Evolutionary conservation across 768 basidiomycete species (phyloP), one percentile per base, ranked within the genome.

Genomic region (Leucocoprinus sp.): DNA sequence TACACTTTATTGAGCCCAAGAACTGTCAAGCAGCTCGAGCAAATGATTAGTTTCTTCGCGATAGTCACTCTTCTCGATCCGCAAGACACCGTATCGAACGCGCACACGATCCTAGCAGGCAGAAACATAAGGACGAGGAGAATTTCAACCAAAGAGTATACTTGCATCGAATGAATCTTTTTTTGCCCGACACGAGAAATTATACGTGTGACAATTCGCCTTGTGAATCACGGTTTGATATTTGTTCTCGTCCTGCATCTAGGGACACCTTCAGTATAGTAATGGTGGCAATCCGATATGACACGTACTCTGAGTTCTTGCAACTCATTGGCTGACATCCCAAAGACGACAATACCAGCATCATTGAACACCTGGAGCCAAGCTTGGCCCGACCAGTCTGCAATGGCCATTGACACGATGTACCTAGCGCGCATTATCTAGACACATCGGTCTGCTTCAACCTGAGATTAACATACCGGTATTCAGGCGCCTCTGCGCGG

Each of bases 361-460:
- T 98, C 95, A 59, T 99, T 95, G 72, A 99, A 99, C 3, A 87
- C 91, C 51, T 89, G 88, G 36, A 97, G 67, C 95, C 95, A 98
- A 14, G 80, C 75, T 61, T 93, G 89, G 17, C 80, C 82, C 14
- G 90, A 87, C 66, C 82, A 77, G 61, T 99, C 96, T n/a, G 89
- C 77, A 2, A 91, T 82, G 37, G 87, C 88, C 68, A 96, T 71
- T 29, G 80, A 75, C 52, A 98, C 72, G 57, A 95, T 82, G 54
- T 86, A 90, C 43, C 85, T 87, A 38, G 19, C 9, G 11, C 22
- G 12, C 19, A 15, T n/a, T 26, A 27, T 41, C 24, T 23, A 29
- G 22, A 17, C 11, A 19, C 18, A 47, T 37, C n/a, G 45, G 43
- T 19, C 34, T 11, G 44, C 34, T 44, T 17, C 6, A 1, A 7